Evolutionary conservation across 495 filamentous ascomycete species (phyloP).

Genomic region (Stereocaulon alpinum): DNA sequence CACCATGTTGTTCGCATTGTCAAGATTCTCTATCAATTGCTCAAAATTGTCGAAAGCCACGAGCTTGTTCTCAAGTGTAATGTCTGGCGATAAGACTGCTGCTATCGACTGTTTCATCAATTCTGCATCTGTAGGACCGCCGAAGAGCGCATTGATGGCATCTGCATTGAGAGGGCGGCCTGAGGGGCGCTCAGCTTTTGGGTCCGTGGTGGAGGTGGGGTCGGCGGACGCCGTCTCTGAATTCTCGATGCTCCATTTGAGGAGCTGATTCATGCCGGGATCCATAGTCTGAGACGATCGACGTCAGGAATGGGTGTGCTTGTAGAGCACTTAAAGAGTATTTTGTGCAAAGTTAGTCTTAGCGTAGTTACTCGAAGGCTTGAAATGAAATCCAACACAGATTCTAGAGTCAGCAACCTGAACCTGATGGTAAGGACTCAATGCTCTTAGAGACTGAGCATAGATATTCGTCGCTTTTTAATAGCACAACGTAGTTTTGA

Average conservation of each 20-base stretch:
- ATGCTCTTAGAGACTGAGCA: no score
- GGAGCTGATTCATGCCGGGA: constrained; percentile 60
- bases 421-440: no score
- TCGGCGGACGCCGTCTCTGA: constrained; percentile 37
- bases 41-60: constrained; percentile 95
- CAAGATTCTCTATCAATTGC: constrained; percentile 78
- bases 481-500: not conserved
- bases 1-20: constrained; percentile 90
- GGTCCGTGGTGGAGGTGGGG: constrained; percentile 30
- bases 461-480: no score
- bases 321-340: not conserved
- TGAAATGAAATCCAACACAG: no score
- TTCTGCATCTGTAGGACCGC: constrained; percentile 75
- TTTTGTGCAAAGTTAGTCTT: not conserved
- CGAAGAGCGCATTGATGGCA: constrained; percentile 62
- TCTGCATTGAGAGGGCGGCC: constrained; percentile 46
- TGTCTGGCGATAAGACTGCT: constrained; percentile 51
- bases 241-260: constrained; percentile 91
- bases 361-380: no score
- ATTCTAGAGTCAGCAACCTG: no score
- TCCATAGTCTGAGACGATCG: constrained; percentile 34
- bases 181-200: constrained; percentile 31
- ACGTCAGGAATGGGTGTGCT: not conserved
- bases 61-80: constrained; percentile 64
- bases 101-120: constrained; percentile 78